Evolutionary conservation across 176 grass and related monocot species (phyloP), one percentile per base, ranked within the genome.

Genomic region (Musa itinerans): DNA sequence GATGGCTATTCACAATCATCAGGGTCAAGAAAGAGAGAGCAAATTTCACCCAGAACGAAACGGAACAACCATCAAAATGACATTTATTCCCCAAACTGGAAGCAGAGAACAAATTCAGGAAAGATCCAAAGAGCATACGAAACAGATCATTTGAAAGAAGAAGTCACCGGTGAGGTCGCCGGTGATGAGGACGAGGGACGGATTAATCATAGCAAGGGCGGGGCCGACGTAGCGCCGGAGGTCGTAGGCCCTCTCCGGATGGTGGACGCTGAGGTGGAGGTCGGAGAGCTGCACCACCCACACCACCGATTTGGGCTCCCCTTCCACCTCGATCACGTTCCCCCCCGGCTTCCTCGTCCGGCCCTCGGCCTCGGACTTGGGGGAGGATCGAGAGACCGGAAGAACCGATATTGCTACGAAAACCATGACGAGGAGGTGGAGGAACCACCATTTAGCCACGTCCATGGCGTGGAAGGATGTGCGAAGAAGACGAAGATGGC

Each of bases 211-310:
- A 63, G 88, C 78, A 53, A 98, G 95, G 50, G 88, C 84, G 3
- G 86, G 76, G 9, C 90, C 90, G 2, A 89, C 86, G 9, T 98
- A 94, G 25, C 95, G 87, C 23, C 80, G 81, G 84, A 98, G 93
- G 81, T 98, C 90, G 64, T 84, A 79, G 71, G 95, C 95, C 66
- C 95, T 87, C 67, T 98, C 95, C 56, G 90, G 90, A 68, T 98
- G 82, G 88, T 91, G 89, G 80, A 93, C 82, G 86, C 95, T 98
- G 80, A 98, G 89, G 78, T 98, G 90, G 84, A 98, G 95, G 88
- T 94, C 95, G 61, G 95, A 94, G 3, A 98, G 78, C 82, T 98
- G 95, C 67, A 78, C 90, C 65, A 81, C 88, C 95, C 95, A 98
- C 50, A 93, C 86, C 61, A 94, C 86, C 78, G 88, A 87, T 1